These are phyloP conservation scores for Saccharomyces uvarum DNA, from an alignment of 1,139 yeast species.

Conservation along the genomic window DNA sequence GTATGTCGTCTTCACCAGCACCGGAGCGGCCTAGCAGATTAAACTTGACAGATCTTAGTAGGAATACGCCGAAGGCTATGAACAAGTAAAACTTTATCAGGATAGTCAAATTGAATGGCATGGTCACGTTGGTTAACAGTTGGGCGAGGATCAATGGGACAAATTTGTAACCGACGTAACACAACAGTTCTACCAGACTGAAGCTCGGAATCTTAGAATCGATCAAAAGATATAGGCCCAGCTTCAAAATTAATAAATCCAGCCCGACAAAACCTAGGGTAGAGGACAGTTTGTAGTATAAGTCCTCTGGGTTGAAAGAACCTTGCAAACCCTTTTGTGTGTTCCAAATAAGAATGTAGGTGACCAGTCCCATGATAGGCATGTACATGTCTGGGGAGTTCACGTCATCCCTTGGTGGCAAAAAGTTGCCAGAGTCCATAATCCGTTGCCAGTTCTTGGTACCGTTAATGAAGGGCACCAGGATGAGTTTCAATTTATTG, in stretches of 20 bases:
- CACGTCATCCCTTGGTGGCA: constrained; percentile 45
- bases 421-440: constrained; percentile 35
- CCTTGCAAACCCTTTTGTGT: constrained; percentile 82
- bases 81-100: constrained; percentile 41
- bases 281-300: constrained; percentile 86
- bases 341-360: constrained; percentile 81
- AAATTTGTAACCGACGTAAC: constrained; percentile 92
- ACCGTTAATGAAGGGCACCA: constrained; percentile 75
- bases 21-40: constrained; percentile 41
- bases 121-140: constrained; percentile 39
- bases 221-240: constrained; percentile 53
- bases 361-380: constrained; percentile 86
- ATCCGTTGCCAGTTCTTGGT: constrained; percentile 61
- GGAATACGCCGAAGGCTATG: constrained; percentile 55
- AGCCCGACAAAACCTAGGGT: constrained; percentile 75
- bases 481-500: constrained; percentile 59
- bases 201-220: constrained; percentile 30
- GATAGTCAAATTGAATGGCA: constrained; percentile 32
- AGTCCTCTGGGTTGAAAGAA: constrained; percentile 84
- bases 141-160: constrained; percentile 58
- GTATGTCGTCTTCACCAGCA: constrained; percentile 46
- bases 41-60: constrained; percentile 77
- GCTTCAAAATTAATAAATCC: constrained; percentile 56
- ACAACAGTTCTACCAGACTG: constrained; percentile 70
- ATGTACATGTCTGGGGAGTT: constrained; percentile 96